These are phyloP conservation scores for Boletales sp. DNA, from an alignment of 768 basidiomycete species.

Conservation along the genomic window DNA sequence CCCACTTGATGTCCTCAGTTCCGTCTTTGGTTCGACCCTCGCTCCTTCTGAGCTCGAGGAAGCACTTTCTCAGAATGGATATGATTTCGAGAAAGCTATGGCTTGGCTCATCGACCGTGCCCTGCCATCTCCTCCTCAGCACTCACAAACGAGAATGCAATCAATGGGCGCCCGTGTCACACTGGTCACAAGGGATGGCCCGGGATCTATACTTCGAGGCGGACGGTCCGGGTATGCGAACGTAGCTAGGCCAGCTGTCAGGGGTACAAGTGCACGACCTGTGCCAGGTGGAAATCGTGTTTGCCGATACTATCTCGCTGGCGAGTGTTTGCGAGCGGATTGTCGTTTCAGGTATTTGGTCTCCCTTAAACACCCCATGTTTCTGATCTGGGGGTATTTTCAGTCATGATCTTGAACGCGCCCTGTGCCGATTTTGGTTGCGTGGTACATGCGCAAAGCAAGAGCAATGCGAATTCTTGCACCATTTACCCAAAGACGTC, in stretches of 20 bases:
- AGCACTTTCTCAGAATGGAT: constrained; percentile 80
- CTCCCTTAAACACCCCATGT: neutral
- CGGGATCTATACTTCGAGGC: constrained; percentile 34
- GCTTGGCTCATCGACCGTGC: constrained; percentile 85
- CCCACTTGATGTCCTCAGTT: constrained; percentile 92
- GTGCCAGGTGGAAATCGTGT: constrained; percentile 62
- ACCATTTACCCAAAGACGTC: constrained; percentile 83
- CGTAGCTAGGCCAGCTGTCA: constrained; percentile 16
- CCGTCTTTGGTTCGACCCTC: constrained; percentile 89
- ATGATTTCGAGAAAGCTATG: constrained; percentile 96
- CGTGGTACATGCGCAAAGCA: constrained; percentile 96
- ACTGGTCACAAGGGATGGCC: constrained; percentile 56
- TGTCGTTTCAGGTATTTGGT: constrained; percentile 88
- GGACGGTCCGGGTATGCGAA: constrained; percentile 38
- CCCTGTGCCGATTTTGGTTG: constrained; percentile 95
- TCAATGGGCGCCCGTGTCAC: constrained; percentile 66
- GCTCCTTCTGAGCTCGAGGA: constrained; percentile 92
- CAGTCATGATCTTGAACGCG: constrained; percentile 93
- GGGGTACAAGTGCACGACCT: constrained; percentile 30
- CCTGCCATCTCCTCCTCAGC: constrained; percentile 42
- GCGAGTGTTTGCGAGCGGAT: constrained; percentile 93
- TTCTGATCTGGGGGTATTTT: constrained; percentile 13
- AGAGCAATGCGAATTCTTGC: constrained; percentile 93
- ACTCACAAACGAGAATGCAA: constrained; percentile 45
- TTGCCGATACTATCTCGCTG: constrained; percentile 94